Conservation (phyloP, 2,329 filamentous ascomycete species). For the Phaeoacremonium minimum region DNA sequence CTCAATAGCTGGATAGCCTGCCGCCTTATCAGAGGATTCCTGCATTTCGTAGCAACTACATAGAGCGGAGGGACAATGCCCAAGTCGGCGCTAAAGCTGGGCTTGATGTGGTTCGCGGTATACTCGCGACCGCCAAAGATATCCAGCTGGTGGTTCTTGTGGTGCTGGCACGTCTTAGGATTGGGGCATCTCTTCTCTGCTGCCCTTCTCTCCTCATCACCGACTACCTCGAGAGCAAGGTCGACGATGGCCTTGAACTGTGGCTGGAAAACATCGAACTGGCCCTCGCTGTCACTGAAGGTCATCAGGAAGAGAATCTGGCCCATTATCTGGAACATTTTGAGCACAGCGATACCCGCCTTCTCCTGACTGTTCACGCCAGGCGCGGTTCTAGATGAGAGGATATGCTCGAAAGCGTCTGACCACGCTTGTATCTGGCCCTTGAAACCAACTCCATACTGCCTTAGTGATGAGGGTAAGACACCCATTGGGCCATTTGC, state of each 20-base stretch:
- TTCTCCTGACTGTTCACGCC: conserved; percentile 51
- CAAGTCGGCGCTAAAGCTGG: conserved; percentile 59
- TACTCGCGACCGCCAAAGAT: conserved; percentile 37
- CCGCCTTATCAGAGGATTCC: conserved; percentile 50
- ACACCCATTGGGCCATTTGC: conserved; percentile 48
- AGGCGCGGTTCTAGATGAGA: conserved; percentile 42
- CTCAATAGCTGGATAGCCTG: conserved; percentile 58
- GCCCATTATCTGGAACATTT: conserved; percentile 58
- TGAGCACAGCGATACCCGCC: conserved; percentile 55
- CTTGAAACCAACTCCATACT: conserved; percentile 43
- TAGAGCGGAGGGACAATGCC: conserved; percentile 63
- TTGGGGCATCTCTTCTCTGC: conserved; percentile 40
- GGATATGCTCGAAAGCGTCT: conserved; percentile 50
- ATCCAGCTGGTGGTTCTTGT: conserved; percentile 23
- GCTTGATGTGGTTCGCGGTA: conserved; percentile 48
- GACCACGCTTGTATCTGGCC: conserved; percentile 51
- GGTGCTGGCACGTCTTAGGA: conserved; percentile 37
- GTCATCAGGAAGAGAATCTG: conserved; percentile 55
- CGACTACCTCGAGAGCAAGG: conserved; percentile 54
- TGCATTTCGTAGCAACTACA: conserved; percentile 63
- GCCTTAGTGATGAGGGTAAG: conserved; percentile 41
- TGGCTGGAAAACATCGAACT: conserved; percentile 50
- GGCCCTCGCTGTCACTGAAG: conserved; percentile 53
- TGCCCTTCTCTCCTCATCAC: conserved; percentile 50
- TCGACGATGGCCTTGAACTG: conserved; percentile 53